phyloP scores from a whole-genome alignment of 2,329 filamentous ascomycete species.

The Ploettnerulaceae sp. region DNA sequence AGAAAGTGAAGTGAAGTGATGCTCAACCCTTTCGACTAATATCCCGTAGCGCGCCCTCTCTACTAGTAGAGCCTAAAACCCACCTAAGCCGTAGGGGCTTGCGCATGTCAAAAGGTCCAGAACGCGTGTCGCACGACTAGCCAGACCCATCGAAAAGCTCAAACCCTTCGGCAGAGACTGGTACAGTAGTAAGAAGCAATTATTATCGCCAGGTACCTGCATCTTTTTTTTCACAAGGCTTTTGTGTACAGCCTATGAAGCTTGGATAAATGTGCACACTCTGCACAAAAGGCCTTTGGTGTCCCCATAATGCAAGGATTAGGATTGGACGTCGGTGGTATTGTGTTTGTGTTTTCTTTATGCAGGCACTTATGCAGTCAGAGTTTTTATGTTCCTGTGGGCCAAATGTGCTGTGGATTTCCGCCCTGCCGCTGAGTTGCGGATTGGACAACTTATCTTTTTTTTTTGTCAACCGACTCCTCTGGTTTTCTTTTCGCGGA shows the following conservation, averaged over 20 bases:
- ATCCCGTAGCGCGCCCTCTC: neutral
- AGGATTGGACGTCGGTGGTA: neutral
- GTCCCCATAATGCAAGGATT: too few relatives aligned
- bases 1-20: too few relatives aligned
- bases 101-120: conserved; percentile 7
- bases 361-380: conserved; percentile 17
- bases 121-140: neutral
- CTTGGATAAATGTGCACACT: conserved; percentile 5
- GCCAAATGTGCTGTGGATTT: neutral
- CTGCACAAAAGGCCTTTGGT: neutral
- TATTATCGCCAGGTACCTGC: neutral
- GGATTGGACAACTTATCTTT: neutral
- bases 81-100: neutral
- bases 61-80: neutral
- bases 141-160: neutral
- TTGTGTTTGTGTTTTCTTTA: neutral
- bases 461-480: neutral
- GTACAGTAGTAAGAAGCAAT: neutral
- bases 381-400: conserved; percentile 14
- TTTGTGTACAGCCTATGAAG: conserved; percentile 10
- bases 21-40: too few relatives aligned
- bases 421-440: too few relatives aligned
- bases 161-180: neutral
- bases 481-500: too few relatives aligned
- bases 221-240: conserved; percentile 5